Evolutionary conservation across 192 early-diverging fungal genomes (phyloP), one percentile per base, ranked within the genome.

Genomic region (Obelidium mucronatum): DNA sequence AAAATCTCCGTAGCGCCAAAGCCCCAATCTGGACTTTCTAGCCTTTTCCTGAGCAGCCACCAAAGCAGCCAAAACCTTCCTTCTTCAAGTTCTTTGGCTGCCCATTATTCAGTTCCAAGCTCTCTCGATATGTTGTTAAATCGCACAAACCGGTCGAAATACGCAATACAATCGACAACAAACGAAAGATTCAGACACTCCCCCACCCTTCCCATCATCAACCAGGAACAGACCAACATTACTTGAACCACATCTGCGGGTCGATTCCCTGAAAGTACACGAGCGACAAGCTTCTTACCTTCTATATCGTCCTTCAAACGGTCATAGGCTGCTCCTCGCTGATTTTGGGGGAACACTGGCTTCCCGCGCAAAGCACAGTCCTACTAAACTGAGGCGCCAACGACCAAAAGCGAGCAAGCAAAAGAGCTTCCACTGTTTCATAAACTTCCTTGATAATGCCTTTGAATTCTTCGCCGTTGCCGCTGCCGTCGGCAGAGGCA

Each of bases 381-480:
- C 65, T 54, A 28, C 40, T 72, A 83, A 97, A 97, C 59, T 88
- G 82, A 17, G 86, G 54, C 22, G 93, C 87, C 40, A 99, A 82
- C 1, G 94, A 87, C 24, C 93, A 90, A 34, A 96, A 61, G 11
- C 92, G 89, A 37, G 90, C 86, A 33, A 85, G 67, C 2, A 91
- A 83, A 34, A 99, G 65, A 2, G 87, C 83, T 76, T 99, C 96
- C 2, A 91, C 88, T 83, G 98, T 99, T 56, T 96, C 97, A 84
- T 94, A 98, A 19, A 87, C 81, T 62, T 88, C 88, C 37, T 84
- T 81, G 22, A 99, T 86, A 69, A 91, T 90, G 39, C 94, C 97
- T 42, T 96, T 92, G 77, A 96, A 96, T 19, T 79, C 64, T 77
- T 85, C 74, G 74, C 82, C 80, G 69, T 84, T 48, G 58, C 73